These are phyloP conservation scores for Malbranchea zuffiana DNA, from an alignment of 2,329 filamentous ascomycete genomes.

Conservation along the genomic window DNA sequence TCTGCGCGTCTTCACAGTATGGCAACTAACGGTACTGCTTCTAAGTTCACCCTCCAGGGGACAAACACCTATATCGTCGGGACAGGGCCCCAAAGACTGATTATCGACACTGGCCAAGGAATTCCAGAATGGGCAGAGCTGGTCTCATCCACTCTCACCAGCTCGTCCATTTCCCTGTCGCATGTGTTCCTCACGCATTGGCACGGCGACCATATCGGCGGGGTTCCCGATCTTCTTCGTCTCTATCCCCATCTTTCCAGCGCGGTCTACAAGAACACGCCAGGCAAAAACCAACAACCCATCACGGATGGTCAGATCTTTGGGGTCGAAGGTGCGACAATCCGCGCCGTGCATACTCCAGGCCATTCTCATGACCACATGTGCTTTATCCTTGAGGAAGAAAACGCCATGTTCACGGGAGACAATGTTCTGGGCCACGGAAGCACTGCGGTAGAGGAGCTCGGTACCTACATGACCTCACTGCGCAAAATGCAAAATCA, in stretches of 20 bases:
- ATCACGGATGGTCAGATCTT: constrained; percentile 48
- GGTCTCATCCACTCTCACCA: constrained; percentile 51
- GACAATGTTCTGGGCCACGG: constrained; percentile 64
- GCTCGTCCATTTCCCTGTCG: constrained; percentile 58
- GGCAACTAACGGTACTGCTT: neutral
- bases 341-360: constrained; percentile 56
- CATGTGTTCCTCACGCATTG: constrained; percentile 77
- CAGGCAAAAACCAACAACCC: constrained; percentile 39
- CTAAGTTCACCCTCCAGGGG: constrained; percentile 53
- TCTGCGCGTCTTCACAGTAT: too few relatives aligned
- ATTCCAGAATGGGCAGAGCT: constrained; percentile 58
- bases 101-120: constrained; percentile 86
- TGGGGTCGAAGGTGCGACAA: constrained; percentile 43
- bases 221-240: constrained; percentile 56
- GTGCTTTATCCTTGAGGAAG: constrained; percentile 58
- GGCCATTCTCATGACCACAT: constrained; percentile 69
- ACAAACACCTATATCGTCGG: constrained; percentile 94
- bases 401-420: constrained; percentile 67
- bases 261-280: constrained; percentile 55
- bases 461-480: constrained; percentile 28
- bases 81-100: constrained; percentile 56
- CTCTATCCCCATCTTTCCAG: constrained; percentile 47
- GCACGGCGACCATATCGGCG: constrained; percentile 77
- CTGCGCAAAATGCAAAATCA: constrained; percentile 37
- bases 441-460: constrained; percentile 31